Evolutionary conservation across 208 protist species (phyloP).

Genomic region (Leishmania turanica): DNA sequence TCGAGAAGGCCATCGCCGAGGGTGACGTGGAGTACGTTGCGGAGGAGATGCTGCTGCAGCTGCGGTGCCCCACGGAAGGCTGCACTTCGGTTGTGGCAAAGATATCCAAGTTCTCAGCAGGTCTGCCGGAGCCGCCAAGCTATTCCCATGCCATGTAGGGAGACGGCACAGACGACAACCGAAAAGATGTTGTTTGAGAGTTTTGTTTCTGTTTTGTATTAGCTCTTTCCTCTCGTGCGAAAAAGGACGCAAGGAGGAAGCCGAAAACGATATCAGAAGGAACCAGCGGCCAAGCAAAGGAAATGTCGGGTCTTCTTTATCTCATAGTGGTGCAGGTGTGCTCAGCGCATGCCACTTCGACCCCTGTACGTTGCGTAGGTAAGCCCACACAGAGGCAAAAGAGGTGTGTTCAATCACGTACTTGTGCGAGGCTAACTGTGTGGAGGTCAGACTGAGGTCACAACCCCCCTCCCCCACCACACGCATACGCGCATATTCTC

Average conservation of each 20-base stretch:
- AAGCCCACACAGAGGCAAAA: background rate
- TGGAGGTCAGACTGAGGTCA: background rate
- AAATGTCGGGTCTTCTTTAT: background rate
- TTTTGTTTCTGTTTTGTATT: background rate
- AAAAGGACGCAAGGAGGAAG: background rate
- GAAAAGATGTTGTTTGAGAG: background rate
- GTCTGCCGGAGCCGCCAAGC: conserved; percentile 39
- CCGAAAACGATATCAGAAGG: background rate
- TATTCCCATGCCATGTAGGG: conserved; percentile 29
- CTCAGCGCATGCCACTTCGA: background rate
- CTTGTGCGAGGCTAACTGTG: background rate
- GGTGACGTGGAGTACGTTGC: conserved; percentile 78
- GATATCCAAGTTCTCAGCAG: conserved; percentile 41
- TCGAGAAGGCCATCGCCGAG: conserved; percentile 24
- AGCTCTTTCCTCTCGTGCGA: background rate
- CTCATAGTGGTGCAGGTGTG: background rate
- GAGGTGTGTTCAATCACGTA: background rate
- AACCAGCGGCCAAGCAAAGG: background rate
- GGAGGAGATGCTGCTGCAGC: conserved; percentile 73
- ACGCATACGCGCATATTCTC: background rate
- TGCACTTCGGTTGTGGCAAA: conserved; percentile 48
- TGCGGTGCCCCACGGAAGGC: conserved; percentile 25
- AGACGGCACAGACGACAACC: background rate
- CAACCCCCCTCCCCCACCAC: background rate
- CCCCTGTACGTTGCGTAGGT: background rate